These are phyloP conservation scores for Rhododendron mucronatum DNA, from an alignment of 148 eudicot genomes.

Conservation along the genomic window DNA sequence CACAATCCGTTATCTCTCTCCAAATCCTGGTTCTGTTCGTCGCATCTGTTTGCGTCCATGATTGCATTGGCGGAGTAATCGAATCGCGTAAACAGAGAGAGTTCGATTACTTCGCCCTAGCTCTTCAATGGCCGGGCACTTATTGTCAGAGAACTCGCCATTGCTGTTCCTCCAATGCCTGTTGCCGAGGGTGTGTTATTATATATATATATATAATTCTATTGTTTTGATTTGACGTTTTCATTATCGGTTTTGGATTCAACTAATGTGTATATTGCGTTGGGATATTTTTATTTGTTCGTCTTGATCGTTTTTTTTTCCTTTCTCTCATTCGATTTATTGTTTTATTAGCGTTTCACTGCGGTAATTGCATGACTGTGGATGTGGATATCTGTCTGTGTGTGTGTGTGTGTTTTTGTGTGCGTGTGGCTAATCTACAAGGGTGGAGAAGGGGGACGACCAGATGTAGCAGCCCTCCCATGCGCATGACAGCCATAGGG, in stretches of 20 bases:
- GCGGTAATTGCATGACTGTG: background rate
- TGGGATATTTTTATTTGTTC: background rate
- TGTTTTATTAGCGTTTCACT: background rate
- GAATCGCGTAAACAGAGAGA: constrained; percentile 42
- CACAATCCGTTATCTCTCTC: constrained; percentile 16
- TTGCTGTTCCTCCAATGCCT: constrained; percentile 71
- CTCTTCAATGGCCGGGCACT: constrained; percentile 93
- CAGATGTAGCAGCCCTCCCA: too few relatives aligned
- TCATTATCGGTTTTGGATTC: background rate
- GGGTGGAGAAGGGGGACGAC: too few relatives aligned
- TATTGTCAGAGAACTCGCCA: constrained; percentile 44
- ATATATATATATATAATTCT: too few relatives aligned
- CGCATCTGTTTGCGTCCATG: constrained; percentile 3
- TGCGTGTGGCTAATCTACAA: too few relatives aligned
- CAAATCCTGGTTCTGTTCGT: constrained; percentile 12
- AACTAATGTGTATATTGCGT: background rate
- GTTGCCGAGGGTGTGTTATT: constrained; percentile 56
- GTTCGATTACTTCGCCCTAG: constrained; percentile 74
- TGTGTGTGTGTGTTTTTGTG: background rate
- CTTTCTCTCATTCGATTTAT: background rate
- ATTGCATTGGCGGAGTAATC: constrained; percentile 5
- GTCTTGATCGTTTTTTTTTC: background rate
- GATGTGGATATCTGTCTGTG: background rate
- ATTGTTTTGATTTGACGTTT: background rate
- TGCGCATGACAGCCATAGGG: too few relatives aligned